These are phyloP conservation scores for Lactarius hatsudake DNA, from an alignment of 768 basidiomycete genomes.

Conservation along the genomic window DNA sequence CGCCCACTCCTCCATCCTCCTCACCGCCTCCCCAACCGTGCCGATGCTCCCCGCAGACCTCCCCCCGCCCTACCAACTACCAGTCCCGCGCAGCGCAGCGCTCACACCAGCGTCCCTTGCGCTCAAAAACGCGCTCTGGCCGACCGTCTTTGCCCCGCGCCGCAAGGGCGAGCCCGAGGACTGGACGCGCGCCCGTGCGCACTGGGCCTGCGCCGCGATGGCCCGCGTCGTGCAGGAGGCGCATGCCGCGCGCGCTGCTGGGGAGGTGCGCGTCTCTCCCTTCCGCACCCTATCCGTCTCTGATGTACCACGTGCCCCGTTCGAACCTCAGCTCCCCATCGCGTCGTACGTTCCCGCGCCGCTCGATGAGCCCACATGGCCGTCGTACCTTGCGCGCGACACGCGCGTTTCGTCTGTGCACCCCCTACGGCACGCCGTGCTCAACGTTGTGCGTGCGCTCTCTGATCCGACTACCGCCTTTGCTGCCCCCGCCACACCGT, in stretches of 20 bases:
- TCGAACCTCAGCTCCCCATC: conserved; percentile 58
- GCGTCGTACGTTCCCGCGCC: conserved; percentile 66
- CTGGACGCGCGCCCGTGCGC: conserved; percentile 63
- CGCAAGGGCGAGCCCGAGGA: conserved; percentile 62
- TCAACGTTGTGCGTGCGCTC: conserved; percentile 69
- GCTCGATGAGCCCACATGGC: conserved; percentile 37
- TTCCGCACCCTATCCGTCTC: not conserved
- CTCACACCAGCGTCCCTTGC: conserved; percentile 61
- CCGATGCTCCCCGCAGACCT: conserved; percentile 49
- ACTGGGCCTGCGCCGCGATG: conserved; percentile 78
- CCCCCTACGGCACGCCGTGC: conserved; percentile 81
- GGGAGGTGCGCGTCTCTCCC: conserved; percentile 52
- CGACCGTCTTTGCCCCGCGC: conserved; percentile 69
- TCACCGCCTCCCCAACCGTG: conserved; percentile 39
- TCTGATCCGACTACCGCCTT: conserved; percentile 44
- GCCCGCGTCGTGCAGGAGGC: conserved; percentile 50
- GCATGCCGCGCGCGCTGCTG: conserved; percentile 41
- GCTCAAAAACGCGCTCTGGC: conserved; percentile 80
- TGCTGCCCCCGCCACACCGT: not conserved
- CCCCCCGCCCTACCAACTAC: conserved; percentile 48
- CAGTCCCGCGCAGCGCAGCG: conserved; percentile 67
- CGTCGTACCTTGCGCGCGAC: conserved; percentile 60
- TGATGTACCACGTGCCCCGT: not conserved
- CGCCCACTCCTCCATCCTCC: conserved; percentile 50
- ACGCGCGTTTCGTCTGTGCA: conserved; percentile 65